Conservation (phyloP, 192 early-diverging fungal genomes). For the Paraglomus occultum region DNA sequence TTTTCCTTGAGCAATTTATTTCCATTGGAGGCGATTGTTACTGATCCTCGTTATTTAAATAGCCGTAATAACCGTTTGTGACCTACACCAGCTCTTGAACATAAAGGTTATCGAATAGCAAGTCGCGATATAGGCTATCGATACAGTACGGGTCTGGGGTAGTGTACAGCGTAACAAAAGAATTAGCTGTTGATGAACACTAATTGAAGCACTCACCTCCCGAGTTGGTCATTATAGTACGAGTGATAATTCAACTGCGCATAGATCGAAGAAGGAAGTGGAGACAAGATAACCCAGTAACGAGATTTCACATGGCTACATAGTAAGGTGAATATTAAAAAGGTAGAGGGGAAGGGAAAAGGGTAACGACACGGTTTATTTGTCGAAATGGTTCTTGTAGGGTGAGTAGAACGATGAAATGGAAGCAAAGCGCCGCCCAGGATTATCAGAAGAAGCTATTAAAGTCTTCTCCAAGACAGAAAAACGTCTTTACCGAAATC, state of each 20-base stretch:
- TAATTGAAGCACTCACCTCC: constrained; percentile 98
- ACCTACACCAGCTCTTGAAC: constrained; percentile 91
- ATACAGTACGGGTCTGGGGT: constrained; percentile 95
- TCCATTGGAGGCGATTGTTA: neutral
- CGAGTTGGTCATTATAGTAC: constrained; percentile 97
- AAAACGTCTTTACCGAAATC: constrained; percentile 69
- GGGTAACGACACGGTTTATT: no score
- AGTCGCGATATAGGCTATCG: constrained; percentile 93
- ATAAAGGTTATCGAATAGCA: constrained; percentile 96
- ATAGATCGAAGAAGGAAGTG: constrained; percentile 90
- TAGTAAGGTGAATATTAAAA: constrained; percentile 41
- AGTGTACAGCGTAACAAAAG: constrained; percentile 88
- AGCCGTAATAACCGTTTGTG: constrained; percentile 98
- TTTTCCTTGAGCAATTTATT: constrained; percentile 9
- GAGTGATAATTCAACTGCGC: constrained; percentile 95
- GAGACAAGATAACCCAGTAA: constrained; percentile 86
- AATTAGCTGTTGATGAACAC: constrained; percentile 76
- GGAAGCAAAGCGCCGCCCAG: constrained; percentile 65
- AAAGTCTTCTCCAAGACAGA: constrained; percentile 77
- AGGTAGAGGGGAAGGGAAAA: no score
- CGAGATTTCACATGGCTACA: constrained; percentile 91
- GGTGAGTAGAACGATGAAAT: constrained; percentile 80
- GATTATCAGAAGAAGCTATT: constrained; percentile 73
- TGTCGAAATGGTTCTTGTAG: neutral
- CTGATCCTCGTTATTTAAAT: neutral